These are phyloP conservation scores for Ambrosia artemisiifolia DNA, from an alignment of 129 eudicot species.

Conservation along the genomic window DNA sequence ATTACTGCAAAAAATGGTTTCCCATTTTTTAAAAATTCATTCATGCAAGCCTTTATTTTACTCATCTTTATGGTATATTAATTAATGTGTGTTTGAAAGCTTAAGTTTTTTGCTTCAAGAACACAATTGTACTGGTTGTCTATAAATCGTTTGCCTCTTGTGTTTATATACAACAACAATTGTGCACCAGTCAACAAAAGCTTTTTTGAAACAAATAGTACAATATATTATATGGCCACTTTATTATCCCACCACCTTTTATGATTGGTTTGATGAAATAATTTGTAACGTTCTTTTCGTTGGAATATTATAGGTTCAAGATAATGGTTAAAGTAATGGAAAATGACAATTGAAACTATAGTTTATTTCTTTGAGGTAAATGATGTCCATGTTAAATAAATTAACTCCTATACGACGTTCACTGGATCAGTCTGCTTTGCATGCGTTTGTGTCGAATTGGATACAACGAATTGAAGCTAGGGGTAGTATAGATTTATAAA, in stretches of 20 bases:
- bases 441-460: too few species aligned
- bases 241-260: slow-evolving; percentile 23
- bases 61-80: slow-evolving; percentile 5
- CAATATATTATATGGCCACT: background rate
- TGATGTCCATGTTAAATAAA: background rate
- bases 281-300: background rate
- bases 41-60: slow-evolving; percentile 13
- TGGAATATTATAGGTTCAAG: background rate
- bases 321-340: background rate
- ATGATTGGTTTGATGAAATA: background rate
- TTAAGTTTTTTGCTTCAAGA: background rate
- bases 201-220: background rate
- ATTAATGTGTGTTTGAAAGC: background rate
- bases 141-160: slow-evolving; percentile 6
- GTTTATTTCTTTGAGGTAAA: background rate
- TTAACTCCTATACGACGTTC: background rate
- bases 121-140: background rate
- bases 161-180: slow-evolving; percentile 26
- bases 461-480: too few species aligned
- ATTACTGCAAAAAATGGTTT: slow-evolving; percentile 52
- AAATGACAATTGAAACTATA: background rate
- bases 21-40: slow-evolving; percentile 13
- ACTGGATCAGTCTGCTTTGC: too few species aligned
- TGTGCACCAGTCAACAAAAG: background rate
- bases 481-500: too few species aligned